Evolutionary conservation across 116 monocot genomes (phyloP).

Genomic region (Phalaenopsis hybrid): DNA sequence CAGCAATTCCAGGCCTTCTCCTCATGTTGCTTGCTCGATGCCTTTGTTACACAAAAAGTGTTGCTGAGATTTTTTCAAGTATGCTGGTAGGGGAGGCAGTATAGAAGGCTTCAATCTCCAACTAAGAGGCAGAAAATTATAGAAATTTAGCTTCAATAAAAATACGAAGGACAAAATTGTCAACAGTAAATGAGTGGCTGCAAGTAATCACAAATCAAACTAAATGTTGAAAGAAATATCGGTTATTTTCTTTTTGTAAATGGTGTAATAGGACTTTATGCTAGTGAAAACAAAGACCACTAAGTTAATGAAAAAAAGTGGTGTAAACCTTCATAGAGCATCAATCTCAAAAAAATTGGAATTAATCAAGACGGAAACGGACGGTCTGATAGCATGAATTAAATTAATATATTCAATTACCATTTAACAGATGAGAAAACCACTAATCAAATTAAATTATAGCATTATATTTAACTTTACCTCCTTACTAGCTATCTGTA

Average conservation of each 20-base stretch:
- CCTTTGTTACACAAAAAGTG: neutral
- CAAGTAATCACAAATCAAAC: neutral
- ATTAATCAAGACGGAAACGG: too few relatives aligned
- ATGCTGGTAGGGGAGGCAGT: neutral
- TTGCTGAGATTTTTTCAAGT: neutral
- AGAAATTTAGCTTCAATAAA: neutral
- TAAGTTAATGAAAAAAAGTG: neutral
- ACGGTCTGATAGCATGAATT: too few relatives aligned
- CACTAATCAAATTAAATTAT: too few relatives aligned
- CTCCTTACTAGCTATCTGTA: too few relatives aligned
- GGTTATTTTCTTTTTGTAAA: neutral
- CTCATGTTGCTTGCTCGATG: conserved; percentile 43
- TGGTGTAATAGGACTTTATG: neutral
- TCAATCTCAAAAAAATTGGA: neutral
- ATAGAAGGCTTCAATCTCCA: conserved; percentile 1
- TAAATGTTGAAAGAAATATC: neutral
- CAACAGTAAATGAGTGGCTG: too few relatives aligned
- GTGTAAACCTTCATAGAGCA: neutral
- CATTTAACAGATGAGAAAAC: too few relatives aligned
- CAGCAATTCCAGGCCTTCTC: conserved; percentile 79
- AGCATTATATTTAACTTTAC: too few relatives aligned
- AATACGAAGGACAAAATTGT: neutral
- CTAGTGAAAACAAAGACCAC: neutral
- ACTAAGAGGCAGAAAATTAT: neutral
- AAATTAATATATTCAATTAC: too few relatives aligned